These are phyloP conservation scores for Syzygium syzygioides DNA, from an alignment of 441 rosid genomes.

Conservation along the genomic window DNA sequence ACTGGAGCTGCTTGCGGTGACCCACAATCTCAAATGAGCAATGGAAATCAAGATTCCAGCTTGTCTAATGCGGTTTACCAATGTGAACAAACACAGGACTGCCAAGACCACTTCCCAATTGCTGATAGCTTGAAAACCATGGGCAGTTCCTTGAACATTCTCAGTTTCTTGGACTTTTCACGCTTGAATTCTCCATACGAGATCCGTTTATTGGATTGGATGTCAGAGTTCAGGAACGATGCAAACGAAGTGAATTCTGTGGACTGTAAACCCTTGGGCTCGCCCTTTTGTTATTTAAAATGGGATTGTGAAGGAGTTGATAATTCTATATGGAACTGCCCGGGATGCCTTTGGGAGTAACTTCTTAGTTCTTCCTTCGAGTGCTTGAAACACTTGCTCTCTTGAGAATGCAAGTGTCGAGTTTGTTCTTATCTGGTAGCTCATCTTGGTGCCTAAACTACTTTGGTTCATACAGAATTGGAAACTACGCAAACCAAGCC, in stretches of 20 bases:
- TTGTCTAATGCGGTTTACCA: conserved; percentile 3
- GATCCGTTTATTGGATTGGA: conserved; percentile 45
- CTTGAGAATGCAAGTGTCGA: background rate
- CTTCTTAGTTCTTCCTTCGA: background rate
- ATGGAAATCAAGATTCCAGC: conserved; percentile 17
- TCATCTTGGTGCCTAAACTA: background rate
- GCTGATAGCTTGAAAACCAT: conserved; percentile 12
- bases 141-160: conserved; percentile 3
- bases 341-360: conserved; percentile 41
- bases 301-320: conserved; percentile 31
- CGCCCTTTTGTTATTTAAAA: conserved; percentile 13
- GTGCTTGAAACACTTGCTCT: background rate
- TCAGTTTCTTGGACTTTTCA: conserved; percentile 18
- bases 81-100: conserved; percentile 13
- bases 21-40: conserved; percentile 3
- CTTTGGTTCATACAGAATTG: background rate
- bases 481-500: background rate
- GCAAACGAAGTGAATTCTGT: conserved; percentile 17
- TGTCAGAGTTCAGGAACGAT: conserved; percentile 28
- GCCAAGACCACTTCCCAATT: conserved; percentile 11
- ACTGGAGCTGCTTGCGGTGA: conserved; percentile 3
- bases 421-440: background rate
- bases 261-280: conserved; percentile 12
- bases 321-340: conserved; percentile 23
- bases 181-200: conserved; percentile 48